phyloP scores from a whole-genome alignment of 192 early-diverging fungal genomes.

The Umbelopsis ramanniana region DNA sequence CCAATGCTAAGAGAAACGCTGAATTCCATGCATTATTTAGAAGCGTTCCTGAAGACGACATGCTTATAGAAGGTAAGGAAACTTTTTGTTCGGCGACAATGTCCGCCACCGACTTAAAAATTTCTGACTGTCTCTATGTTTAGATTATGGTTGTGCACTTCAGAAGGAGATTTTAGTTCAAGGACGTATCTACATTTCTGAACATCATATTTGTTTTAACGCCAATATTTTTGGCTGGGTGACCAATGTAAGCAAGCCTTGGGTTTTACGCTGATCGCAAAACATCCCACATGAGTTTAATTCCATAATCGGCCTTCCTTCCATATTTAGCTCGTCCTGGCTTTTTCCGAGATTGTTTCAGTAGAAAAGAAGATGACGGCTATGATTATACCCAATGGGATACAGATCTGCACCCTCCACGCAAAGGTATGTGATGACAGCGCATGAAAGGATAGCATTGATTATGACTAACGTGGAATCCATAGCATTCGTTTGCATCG shows the following conservation, averaged over 20 bases:
- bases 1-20: slow-evolving; percentile 52
- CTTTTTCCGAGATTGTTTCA: slow-evolving; percentile 74
- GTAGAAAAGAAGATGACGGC: slow-evolving; percentile 88
- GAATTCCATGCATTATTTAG: slow-evolving; percentile 60
- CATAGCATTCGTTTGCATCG: slow-evolving; percentile 79
- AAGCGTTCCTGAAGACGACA: slow-evolving; percentile 58
- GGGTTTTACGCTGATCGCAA: background rate
- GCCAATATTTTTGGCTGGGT: slow-evolving; percentile 92
- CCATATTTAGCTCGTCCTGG: slow-evolving; percentile 61
- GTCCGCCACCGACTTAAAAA: background rate
- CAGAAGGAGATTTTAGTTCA: slow-evolving; percentile 91
- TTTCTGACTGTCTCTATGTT: background rate
- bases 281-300: slow-evolving; percentile 18
- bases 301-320: background rate
- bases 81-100: background rate
- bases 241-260: slow-evolving; percentile 58
- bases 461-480: background rate
- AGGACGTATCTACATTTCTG: slow-evolving; percentile 82
- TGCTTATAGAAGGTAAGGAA: slow-evolving; percentile 58
- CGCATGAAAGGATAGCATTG: background rate
- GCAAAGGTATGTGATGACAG: slow-evolving; percentile 44
- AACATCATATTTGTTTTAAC: slow-evolving; percentile 82
- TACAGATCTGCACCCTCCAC: slow-evolving; percentile 73
- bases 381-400: slow-evolving; percentile 87
- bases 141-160: slow-evolving; percentile 84